Percentiles rank a stretch among this genome's conserved stretches.
Evolutionary conservation across 257 asterid species (phyloP).

Genomic region (Ligustrum vulgare): DNA sequence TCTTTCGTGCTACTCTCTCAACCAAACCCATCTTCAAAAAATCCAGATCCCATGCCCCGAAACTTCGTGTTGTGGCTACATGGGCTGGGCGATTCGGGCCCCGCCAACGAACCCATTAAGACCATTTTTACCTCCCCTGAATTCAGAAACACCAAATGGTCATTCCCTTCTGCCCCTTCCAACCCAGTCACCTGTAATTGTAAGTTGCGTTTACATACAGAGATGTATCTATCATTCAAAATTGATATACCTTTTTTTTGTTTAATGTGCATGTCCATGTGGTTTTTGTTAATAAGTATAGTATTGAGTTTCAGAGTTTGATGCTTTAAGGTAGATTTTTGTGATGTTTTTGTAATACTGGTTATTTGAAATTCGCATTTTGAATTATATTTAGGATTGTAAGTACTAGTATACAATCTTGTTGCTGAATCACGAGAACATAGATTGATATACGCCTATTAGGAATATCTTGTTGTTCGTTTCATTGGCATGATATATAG

Average conservation of each 20-base stretch:
- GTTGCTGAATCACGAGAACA: background rate
- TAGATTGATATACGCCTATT: background rate
- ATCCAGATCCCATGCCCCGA: conserved; percentile 56
- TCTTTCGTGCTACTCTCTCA: conserved; percentile 41
- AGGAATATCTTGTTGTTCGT: background rate
- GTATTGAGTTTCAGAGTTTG: background rate
- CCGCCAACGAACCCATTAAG: conserved; percentile 92
- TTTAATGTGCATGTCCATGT: background rate
- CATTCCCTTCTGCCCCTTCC: conserved; percentile 91
- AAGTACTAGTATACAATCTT: too few species aligned
- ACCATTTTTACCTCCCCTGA: conserved; percentile 69
- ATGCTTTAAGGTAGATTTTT: too few species aligned
- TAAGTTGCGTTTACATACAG: conserved; percentile 34
- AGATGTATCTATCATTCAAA: background rate
- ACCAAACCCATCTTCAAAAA: conserved; percentile 18
- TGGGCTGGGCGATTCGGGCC: conserved; percentile 96
- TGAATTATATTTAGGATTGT: background rate
- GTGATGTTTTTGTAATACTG: background rate
- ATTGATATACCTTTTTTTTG: background rate
- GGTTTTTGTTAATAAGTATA: background rate
- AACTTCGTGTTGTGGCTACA: conserved; percentile 88
- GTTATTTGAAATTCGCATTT: background rate
- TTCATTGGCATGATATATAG: background rate
- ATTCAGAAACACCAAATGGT: conserved; percentile 74
- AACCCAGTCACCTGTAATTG: conserved; percentile 89